Base-by-base conservation (phyloP, 495 filamentous ascomycete species). In the Trichocladium uniseriatum region DNA sequence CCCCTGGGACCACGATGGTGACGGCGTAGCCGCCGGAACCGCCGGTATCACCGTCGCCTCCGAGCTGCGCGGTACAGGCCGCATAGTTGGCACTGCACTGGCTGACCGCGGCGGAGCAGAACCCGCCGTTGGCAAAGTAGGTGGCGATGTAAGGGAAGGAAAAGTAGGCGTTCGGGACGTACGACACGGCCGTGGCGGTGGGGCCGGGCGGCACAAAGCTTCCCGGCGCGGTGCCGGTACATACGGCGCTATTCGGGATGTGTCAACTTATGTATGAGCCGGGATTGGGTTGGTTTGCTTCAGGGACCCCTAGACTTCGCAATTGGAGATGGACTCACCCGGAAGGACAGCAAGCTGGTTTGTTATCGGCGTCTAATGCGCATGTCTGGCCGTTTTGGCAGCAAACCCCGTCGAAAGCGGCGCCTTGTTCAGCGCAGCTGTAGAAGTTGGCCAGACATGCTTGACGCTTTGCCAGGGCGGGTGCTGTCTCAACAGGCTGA, bases 121-220 rank as follows among this genome's bases (percentile, higher is more conserved):
- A 69, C n/a, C 69, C 76, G 15, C 74, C 65, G 52, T 85, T 78
- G 40, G 69, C 58, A 52, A 86, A 86, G 36, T 74, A 75, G 1
- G 84, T 87, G 27, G 80, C 79, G 45, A 87, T 72, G 55, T 74
- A 76, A 28, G 82, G 69, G 59, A 86, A 87, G 11, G 81, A 75
- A 58, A 82, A 89, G 62, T 72, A 80, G 15, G 62, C 45, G 55
- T 82, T 81, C 35, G 70, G 64, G 38, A 74, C 69, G 48, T 57
- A 72, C 42, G 69, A 70, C 7, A 57, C 56, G 29, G 57, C 51
- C 0, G 70, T 69, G 19, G 66, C 67, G 3, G 61, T 53, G 2
- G 74, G 66, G 21, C 60, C 66, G 2, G 68, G 54, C 0, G 73
- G 68, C 6, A 70, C 71, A 34, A 70, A 74, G 31, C 70, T 75